Conservation (phyloP, 2,329 filamentous ascomycete species). For the Diaporthe batatas region DNA sequence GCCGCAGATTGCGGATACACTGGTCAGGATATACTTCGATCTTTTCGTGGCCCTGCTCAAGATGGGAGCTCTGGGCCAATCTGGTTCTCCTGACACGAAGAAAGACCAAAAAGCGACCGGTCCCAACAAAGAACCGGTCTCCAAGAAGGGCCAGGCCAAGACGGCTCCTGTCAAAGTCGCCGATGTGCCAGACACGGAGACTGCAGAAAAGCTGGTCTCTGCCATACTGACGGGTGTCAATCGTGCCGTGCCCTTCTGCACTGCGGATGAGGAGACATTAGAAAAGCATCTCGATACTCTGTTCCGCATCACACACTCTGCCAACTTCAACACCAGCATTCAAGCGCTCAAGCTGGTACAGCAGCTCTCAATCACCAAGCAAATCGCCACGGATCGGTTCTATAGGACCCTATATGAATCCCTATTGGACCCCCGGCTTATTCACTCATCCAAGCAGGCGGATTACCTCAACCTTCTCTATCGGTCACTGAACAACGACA, state of each 20-base stretch:
- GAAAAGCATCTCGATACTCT: constrained; percentile 93
- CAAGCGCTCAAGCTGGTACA: constrained; percentile 96
- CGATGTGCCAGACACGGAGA: constrained; percentile 69
- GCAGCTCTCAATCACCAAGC: constrained; percentile 85
- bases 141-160: constrained; percentile 47
- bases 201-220: constrained; percentile 91
- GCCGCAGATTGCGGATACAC: constrained; percentile 80
- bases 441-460: constrained; percentile 93
- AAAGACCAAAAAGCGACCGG: constrained; percentile 57
- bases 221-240: constrained; percentile 95
- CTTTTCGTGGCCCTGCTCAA: constrained; percentile 88
- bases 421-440: constrained; percentile 87
- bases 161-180: constrained; percentile 53
- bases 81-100: constrained; percentile 55
- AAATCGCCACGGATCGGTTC: constrained; percentile 88
- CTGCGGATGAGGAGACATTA: constrained; percentile 82
- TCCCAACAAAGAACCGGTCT: constrained; percentile 49
- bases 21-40: constrained; percentile 93
- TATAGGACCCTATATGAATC: constrained; percentile 97
- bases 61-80: constrained; percentile 58
- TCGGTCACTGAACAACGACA: constrained; percentile 87
- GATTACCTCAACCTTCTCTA: constrained; percentile 95
- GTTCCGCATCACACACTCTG: constrained; percentile 95
- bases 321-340: constrained; percentile 98
- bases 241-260: constrained; percentile 92